These are phyloP conservation scores for Plenodomus tracheiphilus DNA, from an alignment of 2,329 filamentous ascomycete species.

Conservation along the genomic window DNA sequence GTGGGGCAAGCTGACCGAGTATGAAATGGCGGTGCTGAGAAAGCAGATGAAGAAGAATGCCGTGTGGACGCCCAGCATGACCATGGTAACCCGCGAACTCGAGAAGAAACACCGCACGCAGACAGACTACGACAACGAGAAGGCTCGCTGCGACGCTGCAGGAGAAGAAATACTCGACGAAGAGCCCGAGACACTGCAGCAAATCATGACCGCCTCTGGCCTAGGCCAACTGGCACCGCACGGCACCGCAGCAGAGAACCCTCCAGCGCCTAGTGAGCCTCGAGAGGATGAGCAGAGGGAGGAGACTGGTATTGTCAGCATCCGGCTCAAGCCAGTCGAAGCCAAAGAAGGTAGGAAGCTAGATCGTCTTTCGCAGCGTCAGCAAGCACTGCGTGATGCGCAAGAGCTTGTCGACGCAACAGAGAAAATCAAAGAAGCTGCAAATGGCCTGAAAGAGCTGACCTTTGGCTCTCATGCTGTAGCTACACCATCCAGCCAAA, in stretches of 20 bases:
- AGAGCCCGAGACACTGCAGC: conserved; percentile 31
- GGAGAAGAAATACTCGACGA: conserved; percentile 68
- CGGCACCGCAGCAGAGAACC: conserved; percentile 13
- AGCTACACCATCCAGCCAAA: conserved; percentile 21
- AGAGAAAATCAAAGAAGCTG: conserved; percentile 39
- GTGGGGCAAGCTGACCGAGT: conserved; percentile 68
- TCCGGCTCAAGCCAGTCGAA: conserved; percentile 78
- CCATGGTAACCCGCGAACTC: conserved; percentile 81
- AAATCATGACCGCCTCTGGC: conserved; percentile 24
- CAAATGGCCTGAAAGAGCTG: conserved; percentile 40
- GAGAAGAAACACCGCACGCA: conserved; percentile 66
- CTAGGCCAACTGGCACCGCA: conserved; percentile 17
- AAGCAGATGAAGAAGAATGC: conserved; percentile 94
- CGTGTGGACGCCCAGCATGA: conserved; percentile 80
- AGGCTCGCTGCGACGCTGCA: conserved; percentile 61
- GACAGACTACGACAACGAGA: conserved; percentile 57
- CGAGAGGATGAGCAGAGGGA: conserved; percentile 47
- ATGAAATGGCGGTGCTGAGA: conserved; percentile 70
- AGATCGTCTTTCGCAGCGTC: conserved; percentile 64
- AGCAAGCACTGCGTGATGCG: conserved; percentile 52
- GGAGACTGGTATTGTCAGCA: conserved; percentile 68
- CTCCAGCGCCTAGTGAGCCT: conserved; percentile 14
- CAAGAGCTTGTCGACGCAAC: conserved; percentile 42
- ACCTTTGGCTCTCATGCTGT: conserved; percentile 29
- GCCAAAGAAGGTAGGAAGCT: conserved; percentile 78